Base-by-base conservation (phyloP, 169 alveolate genomes). In the Cardiosporidium cionae region DNA sequence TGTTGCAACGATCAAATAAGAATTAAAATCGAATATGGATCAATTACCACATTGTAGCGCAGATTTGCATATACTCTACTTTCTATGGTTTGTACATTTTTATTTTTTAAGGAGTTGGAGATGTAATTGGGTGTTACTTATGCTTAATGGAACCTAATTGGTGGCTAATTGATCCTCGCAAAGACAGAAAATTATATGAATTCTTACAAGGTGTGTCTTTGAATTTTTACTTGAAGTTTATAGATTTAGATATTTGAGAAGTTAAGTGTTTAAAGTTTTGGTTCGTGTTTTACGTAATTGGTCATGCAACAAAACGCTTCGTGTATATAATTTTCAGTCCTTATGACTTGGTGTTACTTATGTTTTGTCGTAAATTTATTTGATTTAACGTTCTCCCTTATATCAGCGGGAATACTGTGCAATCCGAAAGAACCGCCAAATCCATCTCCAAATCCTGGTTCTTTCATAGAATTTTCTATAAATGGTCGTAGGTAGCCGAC, bases 121-220 rank as follows among this genome's bases (percentile, higher is more conserved):
- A 81, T 53, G 33, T 76, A 1, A 65, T 76, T 23, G 83, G 83
- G 70, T 76, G 83, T 52, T 67, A 44, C 82, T 71, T 80, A 64
- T 53, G 76, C 65, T 65, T 79, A 68, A 70, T 81, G 33, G 80
- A 80, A 81, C 79, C 82, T 32, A 68, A 72, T 28, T 67, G 72
- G 81, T 77, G 82, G 76, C 81, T 83, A 54, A 72, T 78, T 32
- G 94, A 89, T 71, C 94, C 94, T 37, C 77, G 94, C 32, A 85
- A 74, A 35, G 93, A 89, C 76, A 78, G 72, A 65, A 89, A 83
- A 74, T 83, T 89, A 31, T 83, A 83, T 72, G 93, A 85, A 67
- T 81, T 70, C 78, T 80, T 89, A 36, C 90, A 86, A 70, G 82
- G 90, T 81, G 16, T n/a, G 76, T 25, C 35, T 44, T 16, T 16